These are phyloP conservation scores for Vitellaria paradoxa DNA, from an alignment of 179 eudicot genomes.

Conservation along the genomic window DNA sequence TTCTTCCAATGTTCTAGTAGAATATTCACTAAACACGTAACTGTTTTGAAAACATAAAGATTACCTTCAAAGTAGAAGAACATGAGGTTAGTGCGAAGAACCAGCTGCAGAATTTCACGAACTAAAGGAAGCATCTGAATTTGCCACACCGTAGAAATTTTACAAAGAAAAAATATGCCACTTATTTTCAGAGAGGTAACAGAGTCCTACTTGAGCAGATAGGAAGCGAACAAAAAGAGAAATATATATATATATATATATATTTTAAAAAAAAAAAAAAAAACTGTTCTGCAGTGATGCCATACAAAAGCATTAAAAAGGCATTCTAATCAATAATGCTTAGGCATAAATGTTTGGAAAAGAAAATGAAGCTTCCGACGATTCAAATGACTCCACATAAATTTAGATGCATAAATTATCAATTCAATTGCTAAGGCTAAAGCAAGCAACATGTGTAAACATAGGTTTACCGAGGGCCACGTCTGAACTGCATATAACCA, in stretches of 20 bases:
- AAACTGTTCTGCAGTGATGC: neutral
- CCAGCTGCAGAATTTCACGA: conserved; percentile 72
- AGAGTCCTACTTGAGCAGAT: neutral
- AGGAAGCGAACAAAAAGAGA: neutral
- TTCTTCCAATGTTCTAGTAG: neutral
- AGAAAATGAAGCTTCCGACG: neutral
- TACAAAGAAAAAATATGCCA: neutral
- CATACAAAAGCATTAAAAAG: neutral
- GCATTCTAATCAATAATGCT: neutral
- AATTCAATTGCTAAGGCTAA: neutral
- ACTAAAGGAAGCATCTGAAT: conserved; percentile 78
- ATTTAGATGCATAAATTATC: conserved; percentile 4
- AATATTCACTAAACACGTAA: neutral
- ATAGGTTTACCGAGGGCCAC: conserved; percentile 78
- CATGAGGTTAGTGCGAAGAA: conserved; percentile 93
- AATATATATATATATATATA: no score
- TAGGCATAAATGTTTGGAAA: neutral
- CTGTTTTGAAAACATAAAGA: conserved; percentile 4
- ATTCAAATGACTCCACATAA: neutral
- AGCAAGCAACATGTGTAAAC: neutral
- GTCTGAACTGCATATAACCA: conserved; percentile 55
- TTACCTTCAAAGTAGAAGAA: conserved; percentile 99
- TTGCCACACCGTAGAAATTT: conserved; percentile 1
- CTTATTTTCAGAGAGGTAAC: neutral
- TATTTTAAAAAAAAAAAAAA: neutral